Evolutionary conservation across 2,329 filamentous ascomycete genomes (phyloP).

Genomic region (Pseudopithomyces chartarum): DNA sequence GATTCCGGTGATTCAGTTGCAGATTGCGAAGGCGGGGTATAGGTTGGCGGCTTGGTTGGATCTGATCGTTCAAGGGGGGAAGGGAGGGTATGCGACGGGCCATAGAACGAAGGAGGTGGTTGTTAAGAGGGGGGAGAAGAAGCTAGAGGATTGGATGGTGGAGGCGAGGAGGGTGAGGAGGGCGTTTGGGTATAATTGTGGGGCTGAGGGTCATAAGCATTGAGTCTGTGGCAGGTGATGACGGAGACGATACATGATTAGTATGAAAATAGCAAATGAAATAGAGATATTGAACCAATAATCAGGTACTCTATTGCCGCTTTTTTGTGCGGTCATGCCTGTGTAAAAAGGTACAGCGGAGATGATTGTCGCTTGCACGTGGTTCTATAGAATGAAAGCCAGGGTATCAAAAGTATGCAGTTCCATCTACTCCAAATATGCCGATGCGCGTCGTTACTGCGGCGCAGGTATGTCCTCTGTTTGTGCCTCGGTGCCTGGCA

Average conservation of each 20-base stretch:
- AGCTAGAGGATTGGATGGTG: slow-evolving; percentile 34
- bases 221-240: slow-evolving; percentile 4
- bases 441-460: slow-evolving; percentile 7
- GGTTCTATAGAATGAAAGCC: slow-evolving; percentile 2
- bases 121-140: slow-evolving; percentile 17
- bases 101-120: slow-evolving; percentile 7
- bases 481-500: slow-evolving; percentile 17
- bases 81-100: slow-evolving; percentile 11
- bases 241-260: neutral
- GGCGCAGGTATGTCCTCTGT: slow-evolving; percentile 4
- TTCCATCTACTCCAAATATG: slow-evolving; percentile 21
- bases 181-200: slow-evolving; percentile 36
- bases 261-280: neutral
- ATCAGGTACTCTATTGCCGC: slow-evolving; percentile 7
- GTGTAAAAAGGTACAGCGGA: slow-evolving; percentile 6
- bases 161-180: slow-evolving; percentile 30
- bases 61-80: slow-evolving; percentile 27
- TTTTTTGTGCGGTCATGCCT: neutral
- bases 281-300: neutral
- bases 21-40: slow-evolving; percentile 50
- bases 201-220: slow-evolving; percentile 29
- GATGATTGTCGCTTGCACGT: neutral
- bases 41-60: slow-evolving; percentile 40
- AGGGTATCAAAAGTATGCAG: slow-evolving; percentile 35
- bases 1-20: slow-evolving; percentile 47